phyloP scores from a whole-genome alignment of 805 yeast species.

The Starmerella cellae region DNA sequence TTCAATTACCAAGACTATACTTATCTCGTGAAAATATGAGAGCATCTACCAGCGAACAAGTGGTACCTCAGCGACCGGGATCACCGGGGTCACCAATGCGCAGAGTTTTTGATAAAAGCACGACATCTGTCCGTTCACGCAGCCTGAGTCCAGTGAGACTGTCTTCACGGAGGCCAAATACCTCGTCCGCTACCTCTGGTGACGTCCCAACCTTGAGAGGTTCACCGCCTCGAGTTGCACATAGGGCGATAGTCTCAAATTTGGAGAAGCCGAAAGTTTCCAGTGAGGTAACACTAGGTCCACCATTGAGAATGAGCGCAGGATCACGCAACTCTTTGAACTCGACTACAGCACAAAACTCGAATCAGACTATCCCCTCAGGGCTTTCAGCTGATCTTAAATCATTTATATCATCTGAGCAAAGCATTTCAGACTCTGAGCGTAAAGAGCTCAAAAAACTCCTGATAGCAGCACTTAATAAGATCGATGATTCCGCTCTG shows the following conservation, averaged over 20 bases:
- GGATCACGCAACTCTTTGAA: too few species aligned
- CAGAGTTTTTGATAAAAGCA: conserved; percentile 4
- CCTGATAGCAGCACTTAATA: conserved; percentile 17
- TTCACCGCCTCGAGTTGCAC: too few species aligned
- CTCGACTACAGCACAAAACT: too few species aligned
- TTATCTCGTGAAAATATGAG: not conserved
- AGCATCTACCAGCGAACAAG: not conserved
- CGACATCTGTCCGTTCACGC: conserved; percentile 3
- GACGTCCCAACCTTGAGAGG: too few species aligned
- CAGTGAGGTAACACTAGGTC: too few species aligned
- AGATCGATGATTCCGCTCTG: conserved; percentile 13
- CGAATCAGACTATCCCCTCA: not conserved
- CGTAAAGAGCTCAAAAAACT: conserved; percentile 6
- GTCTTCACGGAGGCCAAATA: too few species aligned
- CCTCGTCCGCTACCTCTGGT: too few species aligned
- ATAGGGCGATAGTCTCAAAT: too few species aligned
- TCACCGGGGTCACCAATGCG: not conserved
- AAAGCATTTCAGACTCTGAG: not conserved
- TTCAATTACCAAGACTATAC: not conserved
- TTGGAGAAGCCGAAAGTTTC: too few species aligned
- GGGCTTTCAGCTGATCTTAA: not conserved
- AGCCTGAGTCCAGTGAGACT: conserved; percentile 11
- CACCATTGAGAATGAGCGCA: too few species aligned
- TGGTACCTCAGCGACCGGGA: not conserved
- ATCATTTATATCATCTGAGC: not conserved